Percentiles rank a stretch among this genome's conserved stretches.
These are phyloP conservation scores for Limnanthes douglasii DNA, from an alignment of 345 rosid genomes.

Conservation along the genomic window DNA sequence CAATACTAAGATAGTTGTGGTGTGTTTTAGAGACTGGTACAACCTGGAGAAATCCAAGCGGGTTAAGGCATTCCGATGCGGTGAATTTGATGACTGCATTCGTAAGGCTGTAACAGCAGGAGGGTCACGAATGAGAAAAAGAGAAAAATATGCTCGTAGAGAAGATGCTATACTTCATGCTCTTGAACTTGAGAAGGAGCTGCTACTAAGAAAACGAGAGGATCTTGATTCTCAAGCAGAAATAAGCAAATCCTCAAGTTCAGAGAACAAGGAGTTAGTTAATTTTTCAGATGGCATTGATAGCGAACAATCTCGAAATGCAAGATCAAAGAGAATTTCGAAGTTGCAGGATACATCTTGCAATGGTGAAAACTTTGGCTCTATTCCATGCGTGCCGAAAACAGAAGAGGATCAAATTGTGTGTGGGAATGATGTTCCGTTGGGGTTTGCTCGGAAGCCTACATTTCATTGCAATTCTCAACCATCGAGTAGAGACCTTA, in stretches of 20 bases:
- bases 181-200: slow-evolving; percentile 84
- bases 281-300: slow-evolving; percentile 26
- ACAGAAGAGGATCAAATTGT: slow-evolving; percentile 22
- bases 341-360: slow-evolving; percentile 14
- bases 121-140: slow-evolving; percentile 66
- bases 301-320: slow-evolving; percentile 20
- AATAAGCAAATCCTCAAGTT: slow-evolving; percentile 21
- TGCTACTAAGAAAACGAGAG: slow-evolving; percentile 37
- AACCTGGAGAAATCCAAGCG: slow-evolving; percentile 97
- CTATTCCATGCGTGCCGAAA: slow-evolving; percentile 12
- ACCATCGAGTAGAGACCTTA: slow-evolving; percentile 27
- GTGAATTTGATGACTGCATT: slow-evolving; percentile 93
- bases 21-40: slow-evolving; percentile 82
- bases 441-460: slow-evolving; percentile 26
- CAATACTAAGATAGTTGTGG: not conserved
- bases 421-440: slow-evolving; percentile 33
- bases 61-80: slow-evolving; percentile 93
- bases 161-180: slow-evolving; percentile 99
- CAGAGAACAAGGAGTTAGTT: slow-evolving; percentile 23
- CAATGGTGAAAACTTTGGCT: slow-evolving; percentile 13
- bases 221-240: slow-evolving; percentile 18
- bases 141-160: slow-evolving; percentile 98
- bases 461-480: slow-evolving; percentile 21
- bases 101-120: slow-evolving; percentile 74
- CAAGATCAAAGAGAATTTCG: slow-evolving; percentile 13